Conservation (phyloP, 768 basidiomycete species). For the Infundibulicybe gibba region DNA sequence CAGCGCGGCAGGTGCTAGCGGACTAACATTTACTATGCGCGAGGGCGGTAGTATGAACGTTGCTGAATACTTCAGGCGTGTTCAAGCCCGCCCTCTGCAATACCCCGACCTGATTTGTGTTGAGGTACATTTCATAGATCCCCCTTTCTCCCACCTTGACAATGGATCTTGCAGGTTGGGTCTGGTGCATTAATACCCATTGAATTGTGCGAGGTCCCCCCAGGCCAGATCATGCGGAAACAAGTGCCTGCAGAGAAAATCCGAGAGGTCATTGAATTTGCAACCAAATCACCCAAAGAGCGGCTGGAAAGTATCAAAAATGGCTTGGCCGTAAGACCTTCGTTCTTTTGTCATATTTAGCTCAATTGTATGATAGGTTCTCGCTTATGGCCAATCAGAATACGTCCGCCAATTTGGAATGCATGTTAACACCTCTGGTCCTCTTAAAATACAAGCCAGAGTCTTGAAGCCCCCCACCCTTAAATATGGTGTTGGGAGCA, state of each 20-base stretch:
- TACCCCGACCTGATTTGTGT: constrained; percentile 65
- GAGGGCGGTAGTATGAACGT: constrained; percentile 56
- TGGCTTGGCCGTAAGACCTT: constrained; percentile 44
- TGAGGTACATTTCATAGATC: constrained; percentile 43
- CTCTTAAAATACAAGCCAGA: constrained; percentile 58
- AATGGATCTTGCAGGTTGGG: constrained; percentile 40
- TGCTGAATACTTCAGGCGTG: constrained; percentile 53
- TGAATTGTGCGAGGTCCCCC: constrained; percentile 54
- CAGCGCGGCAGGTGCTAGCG: constrained; percentile 47
- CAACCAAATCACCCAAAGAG: constrained; percentile 57
- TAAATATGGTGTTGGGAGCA: constrained; percentile 58
- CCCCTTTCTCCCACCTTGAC: background rate
- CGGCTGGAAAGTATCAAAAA: constrained; percentile 51
- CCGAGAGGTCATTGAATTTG: constrained; percentile 59
- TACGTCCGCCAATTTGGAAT: constrained; percentile 76
- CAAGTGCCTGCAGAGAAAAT: constrained; percentile 67
- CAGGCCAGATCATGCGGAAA: constrained; percentile 69
- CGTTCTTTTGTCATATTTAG: background rate
- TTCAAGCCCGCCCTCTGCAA: constrained; percentile 48
- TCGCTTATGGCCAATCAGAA: constrained; percentile 71
- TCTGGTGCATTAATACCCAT: constrained; percentile 59
- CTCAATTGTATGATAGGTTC: constrained; percentile 32
- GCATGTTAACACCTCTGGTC: constrained; percentile 47
- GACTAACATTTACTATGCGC: constrained; percentile 51
- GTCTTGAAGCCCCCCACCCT: constrained; percentile 62